These are phyloP conservation scores for Pyrrhoderma lamaoense DNA, from an alignment of 1,284 basidiomycete species.

Conservation along the genomic window DNA sequence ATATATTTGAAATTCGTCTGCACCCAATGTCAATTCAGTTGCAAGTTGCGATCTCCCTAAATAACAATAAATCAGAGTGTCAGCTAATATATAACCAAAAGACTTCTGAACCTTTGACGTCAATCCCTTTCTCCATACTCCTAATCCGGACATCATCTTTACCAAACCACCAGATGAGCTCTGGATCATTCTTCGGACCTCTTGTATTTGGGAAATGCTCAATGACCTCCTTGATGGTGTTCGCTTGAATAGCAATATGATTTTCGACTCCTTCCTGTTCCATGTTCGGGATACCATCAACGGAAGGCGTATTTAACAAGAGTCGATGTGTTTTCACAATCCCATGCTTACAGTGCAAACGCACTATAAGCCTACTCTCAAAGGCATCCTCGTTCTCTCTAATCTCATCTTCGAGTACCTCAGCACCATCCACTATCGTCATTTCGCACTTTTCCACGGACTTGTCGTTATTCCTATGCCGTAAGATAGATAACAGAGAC, in stretches of 20 bases:
- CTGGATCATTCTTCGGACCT: conserved; percentile 59
- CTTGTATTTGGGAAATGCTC: conserved; percentile 67
- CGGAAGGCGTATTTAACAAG: conserved; percentile 47
- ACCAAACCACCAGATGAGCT: conserved; percentile 69
- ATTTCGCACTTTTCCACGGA: conserved; percentile 68
- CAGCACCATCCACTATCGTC: conserved; percentile 50
- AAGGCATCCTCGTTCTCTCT: conserved; percentile 49
- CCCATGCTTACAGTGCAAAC: conserved; percentile 78
- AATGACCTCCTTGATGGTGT: conserved; percentile 64
- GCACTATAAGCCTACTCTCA: conserved; percentile 63
- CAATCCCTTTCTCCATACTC: conserved; percentile 58
- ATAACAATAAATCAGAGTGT: background rate
- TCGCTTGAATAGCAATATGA: conserved; percentile 61
- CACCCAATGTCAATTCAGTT: conserved; percentile 65
- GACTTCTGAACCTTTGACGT: conserved; percentile 45
- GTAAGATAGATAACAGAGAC: conserved; percentile 66
- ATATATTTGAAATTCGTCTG: conserved; percentile 72
- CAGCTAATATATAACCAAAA: background rate
- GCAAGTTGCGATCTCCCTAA: conserved; percentile 55
- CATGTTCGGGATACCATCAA: conserved; percentile 53
- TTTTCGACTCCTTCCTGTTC: conserved; percentile 51
- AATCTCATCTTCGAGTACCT: conserved; percentile 23
- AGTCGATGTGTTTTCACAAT: conserved; percentile 74
- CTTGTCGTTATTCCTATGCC: conserved; percentile 66
- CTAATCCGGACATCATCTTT: conserved; percentile 58